Percentiles rank a stretch among this genome's conserved stretches.
These are phyloP conservation scores for Crithidia bombi DNA, from an alignment of 208 protist species.

Conservation along the genomic window DNA sequence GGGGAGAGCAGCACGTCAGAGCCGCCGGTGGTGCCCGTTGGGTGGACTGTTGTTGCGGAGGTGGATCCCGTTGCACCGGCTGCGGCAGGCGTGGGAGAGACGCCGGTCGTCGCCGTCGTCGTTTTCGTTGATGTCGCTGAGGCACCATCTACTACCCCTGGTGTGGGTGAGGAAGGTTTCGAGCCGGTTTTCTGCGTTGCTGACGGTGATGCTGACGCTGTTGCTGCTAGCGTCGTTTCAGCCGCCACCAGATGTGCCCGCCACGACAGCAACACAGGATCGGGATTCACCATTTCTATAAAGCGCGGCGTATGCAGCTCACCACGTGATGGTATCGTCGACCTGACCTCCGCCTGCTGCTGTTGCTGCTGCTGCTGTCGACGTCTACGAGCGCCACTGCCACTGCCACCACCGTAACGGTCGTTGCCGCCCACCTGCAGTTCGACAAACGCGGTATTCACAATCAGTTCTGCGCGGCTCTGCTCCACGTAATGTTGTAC, in stretches of 20 bases:
- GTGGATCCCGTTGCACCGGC: not conserved
- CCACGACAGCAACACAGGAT: conserved; percentile 45
- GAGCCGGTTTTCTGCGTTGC: not conserved
- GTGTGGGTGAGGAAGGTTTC: not conserved
- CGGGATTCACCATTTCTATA: conserved; percentile 51
- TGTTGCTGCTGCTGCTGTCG: not conserved
- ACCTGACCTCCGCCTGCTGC: not conserved
- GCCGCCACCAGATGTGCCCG: conserved; percentile 24
- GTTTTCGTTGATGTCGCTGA: too few relatives aligned
- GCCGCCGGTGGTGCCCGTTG: not conserved
- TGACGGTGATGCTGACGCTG: not conserved
- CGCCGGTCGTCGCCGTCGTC: not conserved
- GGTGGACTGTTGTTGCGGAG: not conserved
- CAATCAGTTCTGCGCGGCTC: conserved; percentile 23
- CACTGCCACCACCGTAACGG: conserved; percentile 3
- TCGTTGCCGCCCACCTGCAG: conserved; percentile 1
- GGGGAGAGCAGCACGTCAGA: conserved; percentile 36
- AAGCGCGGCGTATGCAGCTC: conserved; percentile 66
- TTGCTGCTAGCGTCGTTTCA: conserved; percentile 14
- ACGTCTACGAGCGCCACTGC: not conserved
- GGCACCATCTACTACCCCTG: not conserved
- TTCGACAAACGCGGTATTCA: conserved; percentile 27
- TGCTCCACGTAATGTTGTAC: conserved; percentile 50
- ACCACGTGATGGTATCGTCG: conserved; percentile 39
- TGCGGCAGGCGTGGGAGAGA: not conserved